phyloP scores from a whole-genome alignment of 1,284 basidiomycete genomes.

The Papiliotrema laurentii region DNA sequence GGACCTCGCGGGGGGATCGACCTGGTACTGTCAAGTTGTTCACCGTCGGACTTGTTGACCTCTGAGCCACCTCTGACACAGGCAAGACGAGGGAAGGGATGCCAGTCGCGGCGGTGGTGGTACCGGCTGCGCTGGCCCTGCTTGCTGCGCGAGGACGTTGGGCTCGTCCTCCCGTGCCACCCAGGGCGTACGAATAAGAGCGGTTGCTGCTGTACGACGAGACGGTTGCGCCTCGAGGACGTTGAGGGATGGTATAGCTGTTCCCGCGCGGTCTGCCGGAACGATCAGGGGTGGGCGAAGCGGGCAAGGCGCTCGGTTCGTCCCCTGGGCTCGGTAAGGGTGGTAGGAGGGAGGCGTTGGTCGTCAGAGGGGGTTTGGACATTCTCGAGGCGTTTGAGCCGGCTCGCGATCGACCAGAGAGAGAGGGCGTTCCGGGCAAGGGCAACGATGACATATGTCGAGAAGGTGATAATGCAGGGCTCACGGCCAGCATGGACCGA shows the following conservation, averaged over 20 bases:
- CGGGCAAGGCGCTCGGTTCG: neutral
- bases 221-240: slow-evolving; percentile 20
- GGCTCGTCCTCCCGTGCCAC: slow-evolving; percentile 46
- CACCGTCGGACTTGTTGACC: neutral
- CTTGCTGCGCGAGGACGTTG: slow-evolving; percentile 19
- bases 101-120: no score
- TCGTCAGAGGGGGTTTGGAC: slow-evolving; percentile 33
- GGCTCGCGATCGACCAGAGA: slow-evolving; percentile 8
- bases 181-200: slow-evolving; percentile 39
- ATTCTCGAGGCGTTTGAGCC: slow-evolving; percentile 11
- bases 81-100: slow-evolving; percentile 1
- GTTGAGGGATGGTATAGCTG: neutral
- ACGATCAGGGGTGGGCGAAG: neutral
- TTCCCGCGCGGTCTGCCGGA: neutral
- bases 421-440: neutral
- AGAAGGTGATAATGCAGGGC: neutral
- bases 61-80: neutral
- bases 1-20: neutral
- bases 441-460: neutral
- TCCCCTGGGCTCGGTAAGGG: no score
- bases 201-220: slow-evolving; percentile 14
- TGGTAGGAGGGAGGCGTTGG: slow-evolving; percentile 29
- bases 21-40: neutral
- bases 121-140: no score
- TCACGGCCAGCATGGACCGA: neutral